phyloP scores from a whole-genome alignment of 768 basidiomycete species.

The Pulveroboletus sp. region DNA sequence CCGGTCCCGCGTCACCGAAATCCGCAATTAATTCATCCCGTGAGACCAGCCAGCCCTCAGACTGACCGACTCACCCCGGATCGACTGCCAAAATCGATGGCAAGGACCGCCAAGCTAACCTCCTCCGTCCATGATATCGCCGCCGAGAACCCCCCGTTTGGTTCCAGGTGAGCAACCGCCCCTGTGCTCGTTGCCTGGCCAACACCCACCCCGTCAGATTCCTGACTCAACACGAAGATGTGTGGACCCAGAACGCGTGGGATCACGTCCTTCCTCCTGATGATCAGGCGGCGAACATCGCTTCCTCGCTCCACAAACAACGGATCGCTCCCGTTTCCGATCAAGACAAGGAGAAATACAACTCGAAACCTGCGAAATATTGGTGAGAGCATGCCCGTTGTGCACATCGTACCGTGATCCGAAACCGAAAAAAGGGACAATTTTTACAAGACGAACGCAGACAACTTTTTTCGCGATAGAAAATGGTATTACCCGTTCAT shows the following conservation, averaged over 20 bases:
- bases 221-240: slow-evolving; percentile 62
- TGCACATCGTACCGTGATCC: slow-evolving; percentile 25
- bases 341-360: slow-evolving; percentile 66
- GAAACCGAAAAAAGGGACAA: slow-evolving; percentile 61
- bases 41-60: too few species aligned
- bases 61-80: too few species aligned
- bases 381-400: slow-evolving; percentile 47
- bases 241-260: slow-evolving; percentile 89
- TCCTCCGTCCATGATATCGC: slow-evolving; percentile 66
- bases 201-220: slow-evolving; percentile 42
- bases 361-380: slow-evolving; percentile 66
- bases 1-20: slow-evolving; percentile 7
- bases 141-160: slow-evolving; percentile 61
- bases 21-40: neutral
- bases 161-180: slow-evolving; percentile 50
- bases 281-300: slow-evolving; percentile 74
- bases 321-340: slow-evolving; percentile 66
- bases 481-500: slow-evolving; percentile 56
- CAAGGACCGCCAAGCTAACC: slow-evolving; percentile 33
- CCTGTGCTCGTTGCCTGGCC: neutral
- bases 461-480: slow-evolving; percentile 91
- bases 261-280: slow-evolving; percentile 83
- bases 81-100: slow-evolving; percentile 10
- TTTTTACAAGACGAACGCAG: slow-evolving; percentile 83
- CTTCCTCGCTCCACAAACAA: slow-evolving; percentile 67